phyloP scores from a whole-genome alignment of 2,329 filamentous ascomycete species.

The Reticulascus tulasneorum region DNA sequence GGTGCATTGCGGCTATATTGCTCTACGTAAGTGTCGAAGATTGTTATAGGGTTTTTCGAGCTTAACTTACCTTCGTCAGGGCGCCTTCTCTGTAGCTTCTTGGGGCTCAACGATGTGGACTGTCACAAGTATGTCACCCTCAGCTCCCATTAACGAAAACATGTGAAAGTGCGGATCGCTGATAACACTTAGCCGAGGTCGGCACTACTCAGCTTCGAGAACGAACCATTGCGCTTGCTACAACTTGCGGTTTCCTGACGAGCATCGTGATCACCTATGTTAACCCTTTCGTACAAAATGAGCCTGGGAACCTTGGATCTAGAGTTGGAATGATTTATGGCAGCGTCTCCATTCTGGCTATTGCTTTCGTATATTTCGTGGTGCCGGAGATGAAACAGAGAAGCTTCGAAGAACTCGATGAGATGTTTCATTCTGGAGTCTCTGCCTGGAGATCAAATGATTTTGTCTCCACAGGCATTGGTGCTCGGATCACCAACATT shows the following conservation, averaged over 20 bases:
- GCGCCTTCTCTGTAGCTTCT: no score
- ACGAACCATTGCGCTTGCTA: conserved; percentile 10
- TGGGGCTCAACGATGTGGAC: no score
- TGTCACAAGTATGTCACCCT: conserved; percentile 1
- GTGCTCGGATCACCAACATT: conserved; percentile 3
- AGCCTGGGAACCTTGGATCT: conserved; percentile 13
- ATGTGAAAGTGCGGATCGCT: no score
- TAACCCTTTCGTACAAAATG: conserved; percentile 16
- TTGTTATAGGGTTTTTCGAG: no score
- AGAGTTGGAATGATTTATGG: conserved; percentile 19
- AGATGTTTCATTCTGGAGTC: conserved; percentile 12
- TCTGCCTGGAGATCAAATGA: conserved; percentile 5
- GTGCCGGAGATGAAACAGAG: conserved; percentile 8
- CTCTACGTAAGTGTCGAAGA: no score
- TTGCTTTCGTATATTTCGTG: conserved; percentile 10
- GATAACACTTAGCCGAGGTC: conserved; percentile 12
- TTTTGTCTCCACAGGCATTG: conserved; percentile 3
- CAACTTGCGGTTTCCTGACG: conserved; percentile 6
- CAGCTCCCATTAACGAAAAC: no score
- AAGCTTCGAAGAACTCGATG: conserved; percentile 16
- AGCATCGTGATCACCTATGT: conserved; percentile 12
- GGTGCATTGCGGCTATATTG: no score
- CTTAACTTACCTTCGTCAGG: no score
- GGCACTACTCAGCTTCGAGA: conserved; percentile 12
- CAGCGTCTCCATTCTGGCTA: conserved; percentile 14